Base-by-base conservation (phyloP, 2,329 filamentous ascomycete species). In the Colletotrichum spaethianum region DNA sequence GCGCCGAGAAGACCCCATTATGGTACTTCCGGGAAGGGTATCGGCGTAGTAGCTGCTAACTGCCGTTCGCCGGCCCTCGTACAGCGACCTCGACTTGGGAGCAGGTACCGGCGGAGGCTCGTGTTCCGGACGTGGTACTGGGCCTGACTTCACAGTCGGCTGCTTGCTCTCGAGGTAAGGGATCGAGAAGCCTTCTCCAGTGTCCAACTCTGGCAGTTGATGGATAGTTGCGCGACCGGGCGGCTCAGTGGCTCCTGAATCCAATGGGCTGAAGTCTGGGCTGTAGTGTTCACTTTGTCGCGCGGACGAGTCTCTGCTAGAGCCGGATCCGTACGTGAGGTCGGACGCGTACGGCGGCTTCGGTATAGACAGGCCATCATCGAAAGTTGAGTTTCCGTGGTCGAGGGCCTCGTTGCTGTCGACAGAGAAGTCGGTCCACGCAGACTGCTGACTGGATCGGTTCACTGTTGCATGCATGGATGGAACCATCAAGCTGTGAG, bases 341-440 rank as follows among this genome's bases (percentile, higher is more conserved):
- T 65, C 73, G 14, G 60, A 55, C 7, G 74, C 62, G 52, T 74
- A 73, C 52, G 74, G 73, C 5, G 75, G 74, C 61, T 76, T 75
- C 18, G 64, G 69, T 53, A 70, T 63, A 33, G 57, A 71, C 20
- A 71, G n/a, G 11, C 55, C 63, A 33, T 73, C 64, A 44, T 74
- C 57, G 18, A 68, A 60, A 23, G 55, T 40, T 16, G 72, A 72
- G 3, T 59, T 56, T 26, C 62, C 75, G 63, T 78, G 79, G 20
- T 81, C 79, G 7, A 80, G 81, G 46, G 81, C 81, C 38, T 88
- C 86, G 26, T 82, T 83, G 70, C 87, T 90, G 20, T 88, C 87
- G 12, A 90, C 81, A 0, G 89, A 89, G 72, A 88, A 86, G 76
- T 91, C 89, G 33, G 89, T 91, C 89, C 89, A 91, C n/a, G 84